These are phyloP conservation scores for Crassisporium funariophilum DNA, from an alignment of 768 basidiomycete genomes.

Conservation along the genomic window DNA sequence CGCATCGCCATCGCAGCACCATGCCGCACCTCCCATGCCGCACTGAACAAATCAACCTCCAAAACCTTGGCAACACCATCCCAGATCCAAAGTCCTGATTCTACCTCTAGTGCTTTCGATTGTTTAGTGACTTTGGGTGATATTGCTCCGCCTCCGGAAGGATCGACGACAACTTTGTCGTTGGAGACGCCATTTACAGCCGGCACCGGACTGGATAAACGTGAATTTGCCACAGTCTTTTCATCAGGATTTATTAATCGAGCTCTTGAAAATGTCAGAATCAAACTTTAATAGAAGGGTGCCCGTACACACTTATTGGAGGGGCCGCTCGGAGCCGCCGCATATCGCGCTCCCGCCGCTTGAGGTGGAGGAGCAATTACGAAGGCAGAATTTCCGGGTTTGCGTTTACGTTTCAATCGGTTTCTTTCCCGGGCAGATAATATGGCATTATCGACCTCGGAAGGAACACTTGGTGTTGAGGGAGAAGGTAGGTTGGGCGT, in stretches of 20 bases:
- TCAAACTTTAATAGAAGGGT: background rate
- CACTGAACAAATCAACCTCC: slow-evolving; percentile 81
- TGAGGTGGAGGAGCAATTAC: slow-evolving; percentile 74
- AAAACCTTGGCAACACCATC: slow-evolving; percentile 79
- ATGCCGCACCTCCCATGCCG: slow-evolving; percentile 92
- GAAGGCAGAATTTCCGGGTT: slow-evolving; percentile 80
- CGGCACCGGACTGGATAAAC: slow-evolving; percentile 60
- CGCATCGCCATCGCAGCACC: slow-evolving; percentile 91
- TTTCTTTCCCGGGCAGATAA: slow-evolving; percentile 93
- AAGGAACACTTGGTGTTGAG: slow-evolving; percentile 38
- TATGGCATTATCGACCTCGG: slow-evolving; percentile 51
- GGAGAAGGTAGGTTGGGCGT: slow-evolving; percentile 58
- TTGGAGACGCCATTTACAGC: slow-evolving; percentile 26
- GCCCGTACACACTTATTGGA: slow-evolving; percentile 54
- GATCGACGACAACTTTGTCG: slow-evolving; percentile 78
- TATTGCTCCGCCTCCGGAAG: slow-evolving; percentile 83
- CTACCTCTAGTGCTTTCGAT: slow-evolving; percentile 76
- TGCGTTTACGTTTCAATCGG: slow-evolving; percentile 92
- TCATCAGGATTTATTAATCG: slow-evolving; percentile 74
- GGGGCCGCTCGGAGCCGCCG: slow-evolving; percentile 54
- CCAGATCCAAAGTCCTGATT: slow-evolving; percentile 82
- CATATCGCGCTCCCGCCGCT: slow-evolving; percentile 61
- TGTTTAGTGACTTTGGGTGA: slow-evolving; percentile 76
- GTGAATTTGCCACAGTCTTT: slow-evolving; percentile 48
- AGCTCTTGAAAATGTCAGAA: slow-evolving; percentile 45